These are phyloP conservation scores for Bathelium albidoporum DNA, from an alignment of 495 filamentous ascomycete genomes.

Conservation along the genomic window DNA sequence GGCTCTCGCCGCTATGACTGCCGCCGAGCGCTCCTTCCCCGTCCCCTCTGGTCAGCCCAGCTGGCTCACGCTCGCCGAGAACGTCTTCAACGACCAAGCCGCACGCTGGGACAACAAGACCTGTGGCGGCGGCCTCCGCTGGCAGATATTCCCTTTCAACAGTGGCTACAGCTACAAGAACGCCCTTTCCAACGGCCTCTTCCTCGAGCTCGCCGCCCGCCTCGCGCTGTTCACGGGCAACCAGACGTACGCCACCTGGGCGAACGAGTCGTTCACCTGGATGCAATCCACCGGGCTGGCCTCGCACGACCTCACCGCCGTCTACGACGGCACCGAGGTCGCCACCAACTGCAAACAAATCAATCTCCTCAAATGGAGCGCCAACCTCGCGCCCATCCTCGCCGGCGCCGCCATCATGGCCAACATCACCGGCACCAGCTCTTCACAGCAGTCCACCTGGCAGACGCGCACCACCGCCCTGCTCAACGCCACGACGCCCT, in stretches of 20 bases:
- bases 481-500: conserved; percentile 4
- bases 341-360: conserved; percentile 42
- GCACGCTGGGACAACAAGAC: conserved; percentile 44
- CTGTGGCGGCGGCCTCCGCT: conserved; percentile 40
- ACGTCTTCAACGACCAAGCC: conserved; percentile 25
- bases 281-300: conserved; percentile 51
- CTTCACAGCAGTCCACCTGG: not conserved
- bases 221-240: conserved; percentile 70
- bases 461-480: not conserved
- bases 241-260: conserved; percentile 67
- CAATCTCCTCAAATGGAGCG: conserved; percentile 19
- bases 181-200: conserved; percentile 66
- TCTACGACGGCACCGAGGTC: conserved; percentile 56
- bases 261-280: conserved; percentile 68
- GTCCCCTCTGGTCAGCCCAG: conserved; percentile 15
- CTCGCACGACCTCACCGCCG: conserved; percentile 44
- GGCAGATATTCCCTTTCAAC: conserved; percentile 79
- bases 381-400: conserved; percentile 8
- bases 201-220: conserved; percentile 70
- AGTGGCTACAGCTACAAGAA: conserved; percentile 77
- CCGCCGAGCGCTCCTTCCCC: conserved; percentile 24
- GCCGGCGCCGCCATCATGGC: conserved; percentile 14
- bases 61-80: conserved; percentile 24
- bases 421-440: conserved; percentile 24
- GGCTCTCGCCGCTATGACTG: conserved; percentile 27